phyloP scores from a whole-genome alignment of 176 grass and related monocot species.

The Triticum urartu region DNA sequence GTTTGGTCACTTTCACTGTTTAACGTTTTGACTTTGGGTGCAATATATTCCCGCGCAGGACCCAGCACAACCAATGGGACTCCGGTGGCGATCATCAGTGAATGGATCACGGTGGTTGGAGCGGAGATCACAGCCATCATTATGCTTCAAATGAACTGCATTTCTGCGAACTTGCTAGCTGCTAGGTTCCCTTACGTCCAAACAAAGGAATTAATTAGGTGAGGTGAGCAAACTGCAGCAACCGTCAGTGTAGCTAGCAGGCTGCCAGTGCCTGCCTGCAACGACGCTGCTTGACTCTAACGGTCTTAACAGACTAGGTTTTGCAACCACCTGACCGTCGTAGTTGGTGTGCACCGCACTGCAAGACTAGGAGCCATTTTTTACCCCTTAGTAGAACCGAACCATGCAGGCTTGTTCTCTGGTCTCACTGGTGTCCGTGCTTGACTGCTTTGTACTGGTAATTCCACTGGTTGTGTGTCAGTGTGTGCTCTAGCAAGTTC shows the following conservation, averaged over 20 bases:
- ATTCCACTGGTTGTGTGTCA: too few relatives aligned
- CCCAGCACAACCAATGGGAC: neutral
- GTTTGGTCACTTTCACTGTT: neutral
- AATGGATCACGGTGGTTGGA: constrained; percentile 38
- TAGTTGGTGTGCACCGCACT: constrained; percentile 40
- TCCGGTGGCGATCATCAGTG: constrained; percentile 16
- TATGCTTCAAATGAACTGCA: constrained; percentile 52
- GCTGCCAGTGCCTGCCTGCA: constrained; percentile 30
- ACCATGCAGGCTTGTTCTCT: too few relatives aligned
- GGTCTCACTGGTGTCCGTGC: neutral
- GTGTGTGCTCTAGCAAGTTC: neutral
- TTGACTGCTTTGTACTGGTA: neutral
- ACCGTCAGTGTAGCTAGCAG: constrained; percentile 1
- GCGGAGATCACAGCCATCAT: constrained; percentile 39
- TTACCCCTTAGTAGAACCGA: too few relatives aligned
- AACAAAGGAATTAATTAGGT: constrained; percentile 41
- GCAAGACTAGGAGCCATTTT: constrained; percentile 18
- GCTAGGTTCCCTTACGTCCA: constrained; percentile 25
- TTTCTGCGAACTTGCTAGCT: constrained; percentile 21
- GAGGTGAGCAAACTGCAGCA: constrained; percentile 32
- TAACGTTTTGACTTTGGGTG: neutral
- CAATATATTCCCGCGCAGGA: constrained; percentile 8
- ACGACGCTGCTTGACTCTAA: neutral
- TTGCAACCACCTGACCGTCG: constrained; percentile 20
- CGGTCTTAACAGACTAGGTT: neutral